A percentile compares a stretch with the other conserved stretches of the same genome.
Evolutionary conservation across 495 filamentous ascomycete genomes (phyloP).

Genomic region (Penicillium odoratum): DNA sequence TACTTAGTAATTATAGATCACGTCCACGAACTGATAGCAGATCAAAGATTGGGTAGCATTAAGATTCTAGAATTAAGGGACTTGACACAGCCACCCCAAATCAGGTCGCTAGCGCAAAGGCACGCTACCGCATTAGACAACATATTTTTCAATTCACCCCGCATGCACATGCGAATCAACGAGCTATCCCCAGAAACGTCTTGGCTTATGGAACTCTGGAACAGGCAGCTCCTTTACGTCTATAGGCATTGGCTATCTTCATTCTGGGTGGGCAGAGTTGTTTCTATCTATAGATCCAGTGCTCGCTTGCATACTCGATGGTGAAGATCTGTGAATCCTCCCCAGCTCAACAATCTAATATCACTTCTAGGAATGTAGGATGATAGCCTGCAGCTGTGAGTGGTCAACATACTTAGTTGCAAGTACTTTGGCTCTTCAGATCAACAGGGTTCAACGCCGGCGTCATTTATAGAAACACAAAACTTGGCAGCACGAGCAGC

Average conservation of each 20-base stretch:
- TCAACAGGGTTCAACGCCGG: slow-evolving; percentile 10
- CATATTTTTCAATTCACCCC: background rate
- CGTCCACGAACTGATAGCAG: background rate
- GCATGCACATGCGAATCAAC: background rate
- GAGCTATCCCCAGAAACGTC: slow-evolving; percentile 6
- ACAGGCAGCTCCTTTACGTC: slow-evolving; percentile 25
- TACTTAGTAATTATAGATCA: background rate
- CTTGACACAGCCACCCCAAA: slow-evolving; percentile 1
- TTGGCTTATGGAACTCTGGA: slow-evolving; percentile 15
- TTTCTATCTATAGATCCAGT: background rate
- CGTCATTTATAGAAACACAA: slow-evolving; percentile 21
- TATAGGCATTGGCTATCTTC: slow-evolving; percentile 14
- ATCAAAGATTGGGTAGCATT: background rate
- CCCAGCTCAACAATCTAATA: slow-evolving; percentile 11
- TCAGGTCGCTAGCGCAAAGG: background rate
- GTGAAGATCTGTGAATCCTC: slow-evolving; percentile 4
- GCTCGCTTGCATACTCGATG: slow-evolving; percentile 9
- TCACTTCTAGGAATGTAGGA: background rate
- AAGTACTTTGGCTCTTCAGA: slow-evolving; percentile 6
- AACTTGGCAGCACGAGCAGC: background rate
- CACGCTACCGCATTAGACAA: background rate
- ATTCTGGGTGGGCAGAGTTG: background rate
- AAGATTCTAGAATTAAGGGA: background rate
- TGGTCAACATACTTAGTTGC: background rate
- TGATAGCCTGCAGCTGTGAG: background rate